Base-by-base conservation (phyloP, 139 green algal species). In the Coelastrella sp. region DNA sequence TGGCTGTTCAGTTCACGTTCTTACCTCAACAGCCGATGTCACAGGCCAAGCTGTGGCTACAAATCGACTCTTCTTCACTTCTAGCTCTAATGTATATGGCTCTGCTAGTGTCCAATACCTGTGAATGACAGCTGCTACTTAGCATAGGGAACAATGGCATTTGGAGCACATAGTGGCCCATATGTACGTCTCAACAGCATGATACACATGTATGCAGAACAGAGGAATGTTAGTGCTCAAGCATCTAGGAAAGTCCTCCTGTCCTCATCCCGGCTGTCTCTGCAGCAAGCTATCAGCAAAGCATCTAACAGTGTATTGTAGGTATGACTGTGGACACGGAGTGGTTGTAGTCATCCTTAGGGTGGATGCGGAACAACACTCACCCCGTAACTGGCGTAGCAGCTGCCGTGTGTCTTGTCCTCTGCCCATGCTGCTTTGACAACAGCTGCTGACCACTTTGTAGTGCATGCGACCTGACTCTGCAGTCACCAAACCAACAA, bases 21-120 rank as follows among this genome's bases (percentile, higher is more conserved):
- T 34, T 32, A 91, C 75, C 83, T 93, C 85, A 2, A 88, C 82
- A 0, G 87, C 15, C 2, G 74, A 89, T 2, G 41, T 60, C 2
- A 95, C 89, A 2, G 93, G 94, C 90, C 92, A 95, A 0, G 93
- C 94, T 30, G 66, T 91, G 3, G 92, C 86, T 0, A 97, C 38
- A 83, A 98, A 98, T 43, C 87, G 92, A 19, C 53, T 73, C 40
- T 81, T 87, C 37, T 87, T 87, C 2, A 84, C 37, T 53, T 91
- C 86, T 30, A 75, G 7, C 21, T 81, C 73, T 32, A 76, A 75
- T 35, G 40, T 74, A 38, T 48, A 64, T 1, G 71, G 60, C 30
- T 83, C 43, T 21, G 50, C 51, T 23, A 91, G 53, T 9, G 87
- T 91, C 85, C 85, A 89, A 69, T 84, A 86, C 27, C 79, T 86